These are phyloP conservation scores for Pleurotus sapidus DNA, from an alignment of 768 basidiomycete species.

Conservation along the genomic window DNA sequence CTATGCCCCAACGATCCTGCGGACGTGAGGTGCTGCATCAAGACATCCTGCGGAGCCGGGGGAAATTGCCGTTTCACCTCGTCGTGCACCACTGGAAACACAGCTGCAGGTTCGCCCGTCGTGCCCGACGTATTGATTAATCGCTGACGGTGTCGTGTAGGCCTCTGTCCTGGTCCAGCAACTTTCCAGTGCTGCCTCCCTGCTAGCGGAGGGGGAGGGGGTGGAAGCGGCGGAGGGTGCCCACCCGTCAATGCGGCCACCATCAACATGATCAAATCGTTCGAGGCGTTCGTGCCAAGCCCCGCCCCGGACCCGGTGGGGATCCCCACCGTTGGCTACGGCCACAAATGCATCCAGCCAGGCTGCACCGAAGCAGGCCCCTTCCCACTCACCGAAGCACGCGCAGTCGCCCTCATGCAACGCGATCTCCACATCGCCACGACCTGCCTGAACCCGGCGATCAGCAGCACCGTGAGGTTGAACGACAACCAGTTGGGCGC, in stretches of 20 bases:
- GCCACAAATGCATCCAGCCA: constrained; percentile 25
- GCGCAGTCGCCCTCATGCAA: constrained; percentile 23
- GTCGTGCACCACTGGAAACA: constrained; percentile 19
- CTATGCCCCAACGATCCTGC: constrained; percentile 26
- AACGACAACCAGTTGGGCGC: constrained; percentile 34
- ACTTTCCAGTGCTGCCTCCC: constrained; percentile 23
- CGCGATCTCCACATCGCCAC: constrained; percentile 23
- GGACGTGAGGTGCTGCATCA: constrained; percentile 25
- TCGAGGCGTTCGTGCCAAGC: constrained; percentile 29
- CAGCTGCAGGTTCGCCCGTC: constrained; percentile 9
- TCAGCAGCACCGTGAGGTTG: constrained; percentile 20
- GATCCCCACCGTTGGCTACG: constrained; percentile 32
- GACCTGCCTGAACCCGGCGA: constrained; percentile 22
- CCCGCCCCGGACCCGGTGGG: constrained; percentile 32
- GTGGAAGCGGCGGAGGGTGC: constrained; percentile 3
- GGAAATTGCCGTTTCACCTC: constrained; percentile 23
- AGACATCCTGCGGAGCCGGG: constrained; percentile 20
- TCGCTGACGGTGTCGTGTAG: constrained; percentile 7
- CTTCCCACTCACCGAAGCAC: constrained; percentile 28
- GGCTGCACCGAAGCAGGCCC: constrained; percentile 29
- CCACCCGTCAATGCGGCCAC: constrained; percentile 25
- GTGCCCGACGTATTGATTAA: neutral
- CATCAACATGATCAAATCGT: constrained; percentile 24
- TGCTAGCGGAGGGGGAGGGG: constrained; percentile 3
- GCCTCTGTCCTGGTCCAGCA: constrained; percentile 23